Evolutionary conservation across 345 rosid genomes (phyloP), one percentile per base, ranked within the genome.

Genomic region (Citrus maxima): DNA sequence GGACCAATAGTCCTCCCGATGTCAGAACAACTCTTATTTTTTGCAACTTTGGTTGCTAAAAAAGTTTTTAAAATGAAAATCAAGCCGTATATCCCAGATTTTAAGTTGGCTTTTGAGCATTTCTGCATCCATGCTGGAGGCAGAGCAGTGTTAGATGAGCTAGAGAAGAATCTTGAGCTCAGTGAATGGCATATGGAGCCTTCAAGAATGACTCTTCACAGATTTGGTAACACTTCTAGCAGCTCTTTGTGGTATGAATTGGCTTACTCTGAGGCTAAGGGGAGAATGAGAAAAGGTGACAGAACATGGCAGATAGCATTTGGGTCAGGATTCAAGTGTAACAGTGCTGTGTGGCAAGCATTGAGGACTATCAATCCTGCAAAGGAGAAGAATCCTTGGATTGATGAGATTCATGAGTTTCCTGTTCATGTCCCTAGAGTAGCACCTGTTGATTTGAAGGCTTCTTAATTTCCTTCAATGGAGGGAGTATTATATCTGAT

Each of bases 241-340:
- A 95, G 98, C 27, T 95, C 98, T 0, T 79, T 95, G 67, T 95
- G 98, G 97, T 95, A 93, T 58, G 98, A 95, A 67, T 63, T 95
- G 85, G 93, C 98, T 3, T 95, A 95, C 61, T 67, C 93, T 21
- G 98, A 95, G 80, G 93, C 98, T 6, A 92, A 93, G 78, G 98
- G 97, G 22, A 87, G 98, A 83, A 90, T 95, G 24, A 90, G 82
- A 77, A 92, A 80, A 80, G 98, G 98, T 28, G 97, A 95, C 37
- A 81, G 97, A 70, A 90, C 93, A 3, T 93, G 98, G 98, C 98
- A 95, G 80, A 95, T 95, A 55, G 98, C 94, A 1, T 95, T 95
- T 37, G 98, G 98, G 10, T 95, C 98, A 0, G 98, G 98, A 3
- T 95, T 95, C 79, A 95, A 95, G 87, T 95, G 98, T 82, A 95